Evolutionary conservation across 352 stramenopile species (phyloP).

Genomic region (Peronosclerospora sorghi): DNA sequence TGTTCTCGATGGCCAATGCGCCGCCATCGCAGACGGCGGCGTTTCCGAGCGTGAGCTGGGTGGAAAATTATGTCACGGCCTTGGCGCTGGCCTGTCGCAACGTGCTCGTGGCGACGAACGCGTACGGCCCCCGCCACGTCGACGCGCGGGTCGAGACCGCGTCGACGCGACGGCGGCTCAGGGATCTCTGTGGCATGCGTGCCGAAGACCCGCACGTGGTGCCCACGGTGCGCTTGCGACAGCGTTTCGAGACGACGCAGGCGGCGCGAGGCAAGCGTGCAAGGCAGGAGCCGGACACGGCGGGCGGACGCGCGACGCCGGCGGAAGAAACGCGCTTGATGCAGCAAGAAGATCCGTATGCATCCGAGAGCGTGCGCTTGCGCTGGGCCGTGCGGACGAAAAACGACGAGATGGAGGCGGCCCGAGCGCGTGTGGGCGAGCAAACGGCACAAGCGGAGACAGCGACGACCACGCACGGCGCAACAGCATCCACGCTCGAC

Average conservation of each 20-base stretch:
- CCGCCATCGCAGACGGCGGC: too few species aligned
- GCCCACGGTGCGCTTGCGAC: conserved; percentile 24
- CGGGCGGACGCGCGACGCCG: background rate
- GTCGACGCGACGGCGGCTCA: conserved; percentile 38
- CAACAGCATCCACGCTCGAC: too few species aligned
- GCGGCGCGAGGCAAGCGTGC: conserved; percentile 1
- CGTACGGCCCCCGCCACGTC: background rate
- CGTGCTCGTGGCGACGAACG: conserved; percentile 17
- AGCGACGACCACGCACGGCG: background rate
- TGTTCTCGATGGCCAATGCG: conserved; percentile 43
- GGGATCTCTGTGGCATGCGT: conserved; percentile 54
- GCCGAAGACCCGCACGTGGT: conserved; percentile 47
- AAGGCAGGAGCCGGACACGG: background rate
- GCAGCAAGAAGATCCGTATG: conserved; percentile 18
- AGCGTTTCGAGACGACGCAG: conserved; percentile 32
- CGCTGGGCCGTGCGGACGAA: conserved; percentile 4
- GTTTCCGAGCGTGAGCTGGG: conserved; percentile 60
- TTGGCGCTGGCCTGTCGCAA: conserved; percentile 28
- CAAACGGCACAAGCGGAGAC: too few species aligned
- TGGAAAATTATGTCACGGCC: conserved; percentile 60
- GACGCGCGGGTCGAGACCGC: background rate
- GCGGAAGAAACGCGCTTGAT: conserved; percentile 11
- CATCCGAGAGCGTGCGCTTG: conserved; percentile 2
- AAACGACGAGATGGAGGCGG: conserved; percentile 7
- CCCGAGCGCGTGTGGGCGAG: background rate